Evolutionary conservation across 352 stramenopile species (phyloP).

Genomic region (Blastocystis sp.): DNA sequence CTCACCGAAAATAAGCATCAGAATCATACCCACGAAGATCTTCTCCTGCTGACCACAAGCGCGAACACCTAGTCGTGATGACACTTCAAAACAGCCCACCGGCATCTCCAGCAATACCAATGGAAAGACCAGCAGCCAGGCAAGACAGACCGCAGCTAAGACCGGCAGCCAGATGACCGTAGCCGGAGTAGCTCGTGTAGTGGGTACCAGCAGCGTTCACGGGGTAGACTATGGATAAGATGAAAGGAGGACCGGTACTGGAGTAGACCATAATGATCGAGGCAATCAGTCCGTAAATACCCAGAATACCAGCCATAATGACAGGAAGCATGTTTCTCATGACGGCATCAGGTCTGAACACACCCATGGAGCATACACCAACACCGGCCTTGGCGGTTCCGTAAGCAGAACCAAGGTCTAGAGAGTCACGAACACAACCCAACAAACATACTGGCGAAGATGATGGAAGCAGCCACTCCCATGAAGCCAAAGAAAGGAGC

Average conservation of each 20-base stretch:
- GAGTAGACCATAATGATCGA: slow-evolving; percentile 78
- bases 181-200: slow-evolving; percentile 81
- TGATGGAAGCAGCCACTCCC: slow-evolving; percentile 88
- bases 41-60: slow-evolving; percentile 94
- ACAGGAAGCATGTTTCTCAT: slow-evolving; percentile 98
- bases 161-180: slow-evolving; percentile 80
- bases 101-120: slow-evolving; percentile 81
- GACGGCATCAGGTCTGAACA: slow-evolving; percentile 89
- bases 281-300: slow-evolving; percentile 85
- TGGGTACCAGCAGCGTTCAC: slow-evolving; percentile 47
- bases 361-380: slow-evolving; percentile 89
- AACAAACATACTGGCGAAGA: slow-evolving; percentile 82
- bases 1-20: slow-evolving; percentile 98
- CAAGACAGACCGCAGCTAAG: slow-evolving; percentile 80
- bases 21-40: slow-evolving; percentile 95
- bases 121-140: slow-evolving; percentile 82
- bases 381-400: slow-evolving; percentile 94
- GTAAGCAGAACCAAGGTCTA: slow-evolving; percentile 91
- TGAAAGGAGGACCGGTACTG: slow-evolving; percentile 49
- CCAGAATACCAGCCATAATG: slow-evolving; percentile 90
- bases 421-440: slow-evolving; percentile 19
- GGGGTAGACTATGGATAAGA: slow-evolving; percentile 14
- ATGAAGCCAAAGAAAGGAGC: slow-evolving; percentile 99
- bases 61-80: slow-evolving; percentile 81
- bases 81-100: slow-evolving; percentile 73